Conservation (phyloP, 2,329 filamentous ascomycete genomes). For the Chaetomium olivaceum region DNA sequence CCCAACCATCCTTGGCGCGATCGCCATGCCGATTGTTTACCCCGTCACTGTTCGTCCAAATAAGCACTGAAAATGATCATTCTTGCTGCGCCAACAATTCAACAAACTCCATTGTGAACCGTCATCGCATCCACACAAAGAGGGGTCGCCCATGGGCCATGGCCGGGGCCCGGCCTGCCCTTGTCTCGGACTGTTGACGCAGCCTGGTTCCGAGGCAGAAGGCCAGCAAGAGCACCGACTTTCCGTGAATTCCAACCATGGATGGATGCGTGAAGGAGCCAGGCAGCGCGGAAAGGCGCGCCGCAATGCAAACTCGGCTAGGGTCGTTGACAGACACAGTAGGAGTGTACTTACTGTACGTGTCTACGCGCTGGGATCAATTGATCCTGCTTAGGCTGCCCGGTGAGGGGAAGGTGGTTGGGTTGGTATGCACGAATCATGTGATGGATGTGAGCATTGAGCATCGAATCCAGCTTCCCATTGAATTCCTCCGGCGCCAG, state of each 20-base stretch:
- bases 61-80: not conserved
- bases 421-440: not conserved
- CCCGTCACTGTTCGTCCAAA: not conserved
- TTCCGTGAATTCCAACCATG: not conserved
- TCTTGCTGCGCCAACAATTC: not conserved
- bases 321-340: too few species aligned
- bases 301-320: too few species aligned
- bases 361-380: not conserved
- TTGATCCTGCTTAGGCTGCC: not conserved
- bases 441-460: not conserved
- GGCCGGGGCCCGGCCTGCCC: not conserved
- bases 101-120: not conserved
- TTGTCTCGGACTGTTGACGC: constrained; percentile 2
- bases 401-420: not conserved
- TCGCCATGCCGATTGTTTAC: not conserved
- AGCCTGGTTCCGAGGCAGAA: constrained; percentile 5
- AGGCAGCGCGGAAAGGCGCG: not conserved
- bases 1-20: not conserved
- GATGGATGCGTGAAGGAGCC: not conserved
- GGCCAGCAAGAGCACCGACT: not conserved
- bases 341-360: not conserved
- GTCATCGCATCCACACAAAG: constrained; percentile 3
- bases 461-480: not conserved
- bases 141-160: not conserved
- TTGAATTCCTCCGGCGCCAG: not conserved